Conservation (phyloP, 75 land plant species). For the Azolla pinnata region DNA sequence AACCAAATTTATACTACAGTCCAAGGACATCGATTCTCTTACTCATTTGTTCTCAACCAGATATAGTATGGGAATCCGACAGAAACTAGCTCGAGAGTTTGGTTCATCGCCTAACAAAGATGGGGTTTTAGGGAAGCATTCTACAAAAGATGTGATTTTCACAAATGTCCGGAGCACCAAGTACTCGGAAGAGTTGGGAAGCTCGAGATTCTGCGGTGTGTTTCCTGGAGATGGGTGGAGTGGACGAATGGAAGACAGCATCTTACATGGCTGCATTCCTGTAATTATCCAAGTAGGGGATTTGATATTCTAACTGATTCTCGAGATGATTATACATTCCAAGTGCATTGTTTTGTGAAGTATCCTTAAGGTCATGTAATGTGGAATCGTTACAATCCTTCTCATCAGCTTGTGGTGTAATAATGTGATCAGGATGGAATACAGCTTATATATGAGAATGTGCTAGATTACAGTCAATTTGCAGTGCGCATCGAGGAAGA, state of each 20-base stretch:
- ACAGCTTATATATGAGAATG: conserved; percentile 76
- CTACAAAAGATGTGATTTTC: conserved; percentile 57
- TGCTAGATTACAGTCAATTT: conserved; percentile 77
- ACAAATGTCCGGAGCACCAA: conserved; percentile 41
- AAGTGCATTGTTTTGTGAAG: too few relatives aligned
- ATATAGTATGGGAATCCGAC: conserved; percentile 94
- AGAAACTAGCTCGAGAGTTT: conserved; percentile 73
- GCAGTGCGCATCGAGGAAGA: conserved; percentile 78
- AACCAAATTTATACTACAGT: too few relatives aligned
- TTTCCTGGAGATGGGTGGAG: conserved; percentile 99
- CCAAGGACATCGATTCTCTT: too few relatives aligned
- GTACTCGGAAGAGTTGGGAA: conserved; percentile 47
- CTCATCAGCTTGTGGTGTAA: too few relatives aligned
- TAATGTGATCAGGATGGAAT: conserved; percentile 99
- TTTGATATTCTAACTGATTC: too few relatives aligned
- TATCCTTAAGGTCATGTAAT: too few relatives aligned
- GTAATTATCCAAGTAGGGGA: conserved; percentile 74
- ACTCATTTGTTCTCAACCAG: too few relatives aligned
- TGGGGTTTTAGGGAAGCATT: conserved; percentile 73
- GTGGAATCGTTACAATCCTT: too few relatives aligned
- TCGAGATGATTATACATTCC: too few relatives aligned
- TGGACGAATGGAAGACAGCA: conserved; percentile 87
- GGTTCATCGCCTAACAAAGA: conserved; percentile 77
- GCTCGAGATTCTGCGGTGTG: conserved; percentile 86
- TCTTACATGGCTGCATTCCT: conserved; percentile 84